Base-by-base conservation (phyloP, 805 yeast genomes). In the Blastobotrys peoriensis region DNA sequence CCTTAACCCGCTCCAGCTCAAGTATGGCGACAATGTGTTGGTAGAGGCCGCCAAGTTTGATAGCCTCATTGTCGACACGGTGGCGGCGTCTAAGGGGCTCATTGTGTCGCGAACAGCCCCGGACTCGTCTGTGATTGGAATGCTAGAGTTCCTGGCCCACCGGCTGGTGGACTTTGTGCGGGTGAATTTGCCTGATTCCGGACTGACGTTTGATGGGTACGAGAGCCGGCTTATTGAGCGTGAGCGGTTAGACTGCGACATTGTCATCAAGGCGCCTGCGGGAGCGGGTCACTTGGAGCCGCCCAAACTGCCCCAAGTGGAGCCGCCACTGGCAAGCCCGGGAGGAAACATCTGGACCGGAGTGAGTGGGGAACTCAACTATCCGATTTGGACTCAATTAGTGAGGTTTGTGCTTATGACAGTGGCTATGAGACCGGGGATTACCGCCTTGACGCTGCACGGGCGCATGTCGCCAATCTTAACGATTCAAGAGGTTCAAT, bases 221-320 rank as follows among this genome's bases (percentile, higher is more conserved):
- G 83, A 82, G 33, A 83, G 96, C 1, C 73, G 96, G 49, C 68
- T 77, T 16, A 74, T 85, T 34, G 94, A 86, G 49, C 76, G 81
- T 51, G 77, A 72, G 35, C 80, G 71, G 59, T 72, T 76, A 40
- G 86, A 74, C 55, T 82, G 79, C 58, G 95, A 77, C 57, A 77
- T 79, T 19, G 69, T 76, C 18, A 59, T 73, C 18, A 41, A 52
- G 33, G 38, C 48, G 40, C 16, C 33, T 16, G 13, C 40, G 17
- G 36, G 45, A n/a, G 28, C 44, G 34, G 40, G 25, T 36, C 44
- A 33, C n/a, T 20, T 46, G 19, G 27, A 36, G 16, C 38, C 38
- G 17, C 18, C 45, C 13, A 37, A 16, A 9, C 43, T 54, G 38
- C 53, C 52, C 2, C 19, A 40, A 2, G 39, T 48, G 5, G 34